A percentile compares a stretch with the other conserved stretches of the same genome.
These are phyloP conservation scores for Lathyrus aphaca DNA, from an alignment of 306 rosid species.

Conservation along the genomic window DNA sequence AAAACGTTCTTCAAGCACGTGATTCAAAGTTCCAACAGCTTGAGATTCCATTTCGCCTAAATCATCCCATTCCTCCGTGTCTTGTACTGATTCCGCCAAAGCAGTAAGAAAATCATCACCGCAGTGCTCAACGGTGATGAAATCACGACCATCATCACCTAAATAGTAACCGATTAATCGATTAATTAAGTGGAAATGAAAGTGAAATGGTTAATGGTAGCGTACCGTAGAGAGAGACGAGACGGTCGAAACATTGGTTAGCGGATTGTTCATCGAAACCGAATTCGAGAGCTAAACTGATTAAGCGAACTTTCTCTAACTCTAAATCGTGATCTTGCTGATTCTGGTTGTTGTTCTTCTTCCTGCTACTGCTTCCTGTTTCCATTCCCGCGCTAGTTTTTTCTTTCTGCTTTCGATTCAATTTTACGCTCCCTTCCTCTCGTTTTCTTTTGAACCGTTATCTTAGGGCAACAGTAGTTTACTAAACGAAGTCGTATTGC, in stretches of 20 bases:
- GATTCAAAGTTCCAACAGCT: slow-evolving; percentile 65
- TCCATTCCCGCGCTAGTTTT: slow-evolving; percentile 50
- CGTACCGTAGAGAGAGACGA: slow-evolving; percentile 74
- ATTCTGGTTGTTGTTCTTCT: slow-evolving; percentile 19
- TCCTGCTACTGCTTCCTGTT: slow-evolving; percentile 40
- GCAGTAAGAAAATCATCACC: slow-evolving; percentile 88
- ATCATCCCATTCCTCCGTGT: slow-evolving; percentile 93
- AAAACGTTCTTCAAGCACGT: slow-evolving; percentile 47
- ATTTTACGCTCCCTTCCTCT: background rate
- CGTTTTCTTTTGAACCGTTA: background rate
- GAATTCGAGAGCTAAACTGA: slow-evolving; percentile 76
- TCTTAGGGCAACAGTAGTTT: background rate
- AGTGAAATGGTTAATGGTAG: background rate
- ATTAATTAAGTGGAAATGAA: background rate
- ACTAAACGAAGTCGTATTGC: background rate
- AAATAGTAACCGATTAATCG: background rate
- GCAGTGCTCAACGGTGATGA: slow-evolving; percentile 83
- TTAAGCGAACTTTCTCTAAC: slow-evolving; percentile 72
- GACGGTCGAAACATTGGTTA: slow-evolving; percentile 65
- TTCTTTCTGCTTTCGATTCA: slow-evolving; percentile 10
- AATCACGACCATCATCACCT: slow-evolving; percentile 88
- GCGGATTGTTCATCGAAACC: slow-evolving; percentile 83
- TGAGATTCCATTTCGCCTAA: slow-evolving; percentile 72
- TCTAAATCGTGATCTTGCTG: slow-evolving; percentile 42
- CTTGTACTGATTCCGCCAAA: slow-evolving; percentile 67